phyloP scores from a whole-genome alignment of 768 basidiomycete species.

The Boletus rubescentipes region DNA sequence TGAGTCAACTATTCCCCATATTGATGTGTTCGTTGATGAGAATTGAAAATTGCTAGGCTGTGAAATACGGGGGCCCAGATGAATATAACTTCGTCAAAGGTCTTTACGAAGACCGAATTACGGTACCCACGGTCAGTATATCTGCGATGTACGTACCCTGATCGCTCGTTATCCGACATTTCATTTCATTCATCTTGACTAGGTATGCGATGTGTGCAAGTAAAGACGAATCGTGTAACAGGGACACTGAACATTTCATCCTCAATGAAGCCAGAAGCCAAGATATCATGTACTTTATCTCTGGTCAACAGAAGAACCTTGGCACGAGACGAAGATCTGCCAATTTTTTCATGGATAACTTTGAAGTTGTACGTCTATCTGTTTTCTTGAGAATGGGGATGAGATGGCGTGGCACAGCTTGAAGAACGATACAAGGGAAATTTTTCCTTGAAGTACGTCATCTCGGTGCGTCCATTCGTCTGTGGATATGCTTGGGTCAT shows the following conservation, averaged over 20 bases:
- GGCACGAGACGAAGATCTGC: conserved; percentile 52
- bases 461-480: conserved; percentile 43
- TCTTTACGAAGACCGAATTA: conserved; percentile 70
- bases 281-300: conserved; percentile 65
- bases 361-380: conserved; percentile 48
- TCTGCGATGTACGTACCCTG: conserved; percentile 58
- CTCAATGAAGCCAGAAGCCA: conserved; percentile 52
- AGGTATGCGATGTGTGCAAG: conserved; percentile 68
- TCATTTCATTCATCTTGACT: conserved; percentile 1
- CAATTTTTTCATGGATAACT: conserved; percentile 69
- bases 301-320: conserved; percentile 55
- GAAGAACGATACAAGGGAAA: conserved; percentile 71
- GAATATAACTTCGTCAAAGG: conserved; percentile 75
- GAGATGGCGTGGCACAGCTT: conserved; percentile 38
- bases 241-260: conserved; percentile 64
- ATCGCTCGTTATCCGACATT: neutral
- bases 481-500: neutral
- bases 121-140: conserved; percentile 63
- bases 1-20: conserved; percentile 30
- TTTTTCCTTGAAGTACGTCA: conserved; percentile 52
- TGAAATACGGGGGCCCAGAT: conserved; percentile 65
- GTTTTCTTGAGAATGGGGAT: neutral
- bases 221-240: conserved; percentile 52
- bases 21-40: neutral
- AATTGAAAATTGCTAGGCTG: conserved; percentile 45